Base-by-base conservation (phyloP, 805 yeast species). In the Nakazawaea populi region DNA sequence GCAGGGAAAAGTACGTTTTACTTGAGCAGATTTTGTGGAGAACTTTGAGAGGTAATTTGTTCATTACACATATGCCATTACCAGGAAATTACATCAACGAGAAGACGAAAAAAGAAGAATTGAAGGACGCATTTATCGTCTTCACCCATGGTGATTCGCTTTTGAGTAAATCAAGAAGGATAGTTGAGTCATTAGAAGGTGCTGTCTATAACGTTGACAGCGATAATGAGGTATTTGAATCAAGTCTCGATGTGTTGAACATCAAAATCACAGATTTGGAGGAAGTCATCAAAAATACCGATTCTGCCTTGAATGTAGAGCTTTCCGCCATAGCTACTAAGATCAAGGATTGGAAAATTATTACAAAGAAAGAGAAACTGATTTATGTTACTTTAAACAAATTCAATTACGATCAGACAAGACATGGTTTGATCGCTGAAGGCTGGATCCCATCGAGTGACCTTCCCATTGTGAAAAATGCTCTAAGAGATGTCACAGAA, bases 361-460 rank as follows among this genome's bases (percentile, higher is more conserved):
- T 76, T 27, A 70, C 84, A 32, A 82, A 81, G 52, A 81, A 89
- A 65, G 99, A 94, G 67, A 88, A 88, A 64, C 85, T 89, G 11
- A 83, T 91, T 12, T 90, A 85, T 67, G 75, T 84, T 35, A 78
- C 89, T 0, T 74, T 94, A 73, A 89, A 89, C 68, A 74, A 79
- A 60, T 82, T 89, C 66, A 89, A 87, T 62, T 86, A 84, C 66
- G 95, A 87, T 62, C 88, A 80, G 56, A 72, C 85, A n/a, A 82
- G 96, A 69, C 82, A 87, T 65, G 87, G 96, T 37, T 73, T 94
- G 54, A 80, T 92, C 45, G 96, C 95, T 24, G 98, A 95, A 72
- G 99, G 98, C 34, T 94, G 99, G 99, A 73, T 89, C 24, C 98
- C 99, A 39, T 76, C 83, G 24, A 82, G 80, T 55, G 96, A 90